These are phyloP conservation scores for Ogataea haglerorum DNA, from an alignment of 805 yeast genomes.

Conservation along the genomic window DNA sequence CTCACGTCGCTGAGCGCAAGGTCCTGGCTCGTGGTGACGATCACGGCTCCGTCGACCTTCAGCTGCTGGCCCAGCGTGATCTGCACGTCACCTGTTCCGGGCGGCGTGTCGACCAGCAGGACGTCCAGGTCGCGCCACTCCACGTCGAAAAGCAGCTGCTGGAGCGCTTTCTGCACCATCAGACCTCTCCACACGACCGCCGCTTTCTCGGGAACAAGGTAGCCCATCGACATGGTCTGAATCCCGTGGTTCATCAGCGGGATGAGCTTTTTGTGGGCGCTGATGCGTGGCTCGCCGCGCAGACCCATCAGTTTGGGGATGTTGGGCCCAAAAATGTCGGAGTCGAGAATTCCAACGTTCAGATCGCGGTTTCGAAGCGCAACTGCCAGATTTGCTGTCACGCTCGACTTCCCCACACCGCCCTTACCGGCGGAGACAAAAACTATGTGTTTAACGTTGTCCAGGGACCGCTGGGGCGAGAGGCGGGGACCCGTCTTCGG, in stretches of 20 bases:
- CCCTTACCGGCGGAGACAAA: slow-evolving; percentile 77
- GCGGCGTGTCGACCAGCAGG: slow-evolving; percentile 80
- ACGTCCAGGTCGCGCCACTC: slow-evolving; percentile 68
- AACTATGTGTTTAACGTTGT: slow-evolving; percentile 58
- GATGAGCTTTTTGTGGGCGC: slow-evolving; percentile 48
- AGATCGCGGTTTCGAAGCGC: slow-evolving; percentile 52
- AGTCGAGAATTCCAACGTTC: slow-evolving; percentile 69
- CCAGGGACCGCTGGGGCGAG: slow-evolving; percentile 52
- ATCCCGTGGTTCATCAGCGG: slow-evolving; percentile 75
- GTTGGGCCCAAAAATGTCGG: slow-evolving; percentile 84
- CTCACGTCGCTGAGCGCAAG: slow-evolving; percentile 77
- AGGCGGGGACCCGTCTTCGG: slow-evolving; percentile 46
- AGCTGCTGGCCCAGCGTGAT: slow-evolving; percentile 76
- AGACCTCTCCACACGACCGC: slow-evolving; percentile 85
- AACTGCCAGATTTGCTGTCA: slow-evolving; percentile 64
- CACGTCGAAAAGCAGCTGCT: slow-evolving; percentile 80
- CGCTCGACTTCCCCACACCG: slow-evolving; percentile 80
- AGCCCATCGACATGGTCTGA: slow-evolving; percentile 89
- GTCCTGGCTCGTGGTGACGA: slow-evolving; percentile 86
- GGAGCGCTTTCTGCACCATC: slow-evolving; percentile 82
- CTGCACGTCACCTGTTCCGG: slow-evolving; percentile 89
- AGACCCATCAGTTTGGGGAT: slow-evolving; percentile 70
- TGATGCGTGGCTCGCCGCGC: slow-evolving; percentile 62
- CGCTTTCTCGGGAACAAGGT: slow-evolving; percentile 61
- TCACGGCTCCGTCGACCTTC: slow-evolving; percentile 73